These are phyloP conservation scores for Paraphoma sp. DNA, from an alignment of 2,329 filamentous ascomycete genomes.

Conservation along the genomic window DNA sequence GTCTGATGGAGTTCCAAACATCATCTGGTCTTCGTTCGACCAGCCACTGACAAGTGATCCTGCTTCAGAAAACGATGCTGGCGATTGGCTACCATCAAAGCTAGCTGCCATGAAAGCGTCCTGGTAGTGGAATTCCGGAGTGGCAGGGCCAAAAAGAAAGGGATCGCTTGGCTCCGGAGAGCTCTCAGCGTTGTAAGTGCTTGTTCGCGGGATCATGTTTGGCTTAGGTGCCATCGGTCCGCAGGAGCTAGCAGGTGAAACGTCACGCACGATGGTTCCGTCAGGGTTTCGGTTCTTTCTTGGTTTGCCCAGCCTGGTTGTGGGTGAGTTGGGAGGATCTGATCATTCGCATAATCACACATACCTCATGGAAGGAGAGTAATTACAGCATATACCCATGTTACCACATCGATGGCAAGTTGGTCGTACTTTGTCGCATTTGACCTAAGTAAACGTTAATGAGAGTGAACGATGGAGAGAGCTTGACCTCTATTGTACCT, in stretches of 20 bases:
- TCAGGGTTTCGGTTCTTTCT: conserved; percentile 47
- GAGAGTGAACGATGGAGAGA: neutral
- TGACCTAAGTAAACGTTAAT: conserved; percentile 32
- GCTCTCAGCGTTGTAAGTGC: conserved; percentile 39
- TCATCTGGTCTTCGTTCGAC: conserved; percentile 42
- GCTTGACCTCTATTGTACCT: conserved; percentile 17
- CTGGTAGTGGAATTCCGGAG: conserved; percentile 44
- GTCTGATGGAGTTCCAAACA: conserved; percentile 35
- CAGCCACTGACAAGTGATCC: conserved; percentile 35
- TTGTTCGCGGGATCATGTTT: conserved; percentile 41
- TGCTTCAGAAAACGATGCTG: conserved; percentile 38
- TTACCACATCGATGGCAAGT: conserved; percentile 46
- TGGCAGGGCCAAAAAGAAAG: conserved; percentile 43
- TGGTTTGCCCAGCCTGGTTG: conserved; percentile 41
- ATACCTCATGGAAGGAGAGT: conserved; percentile 50
- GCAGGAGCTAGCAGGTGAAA: conserved; percentile 41
- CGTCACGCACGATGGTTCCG: conserved; percentile 42
- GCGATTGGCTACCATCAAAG: conserved; percentile 43
- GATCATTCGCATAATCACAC: neutral
- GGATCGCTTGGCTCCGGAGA: conserved; percentile 45
- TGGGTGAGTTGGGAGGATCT: conserved; percentile 19
- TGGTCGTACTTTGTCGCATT: conserved; percentile 47
- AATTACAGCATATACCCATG: conserved; percentile 49
- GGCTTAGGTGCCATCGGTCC: conserved; percentile 36
- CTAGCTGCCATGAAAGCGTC: conserved; percentile 36